A percentile compares a stretch with the other conserved stretches of the same genome.
Conservation (phyloP, 768 basidiomycete genomes). For the Amanita polypyramis region DNA sequence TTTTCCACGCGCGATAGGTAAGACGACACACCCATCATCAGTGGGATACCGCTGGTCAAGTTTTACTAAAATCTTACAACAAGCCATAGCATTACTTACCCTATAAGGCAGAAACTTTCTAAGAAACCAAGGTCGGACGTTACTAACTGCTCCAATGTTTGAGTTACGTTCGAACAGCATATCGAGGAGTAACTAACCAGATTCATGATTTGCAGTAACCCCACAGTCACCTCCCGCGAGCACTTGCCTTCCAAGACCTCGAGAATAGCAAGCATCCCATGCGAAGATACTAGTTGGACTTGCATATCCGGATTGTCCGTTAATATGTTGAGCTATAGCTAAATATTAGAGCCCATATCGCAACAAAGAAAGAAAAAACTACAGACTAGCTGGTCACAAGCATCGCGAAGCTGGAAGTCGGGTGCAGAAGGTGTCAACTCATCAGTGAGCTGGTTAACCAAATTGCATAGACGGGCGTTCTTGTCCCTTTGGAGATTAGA, state of each 20-base stretch:
- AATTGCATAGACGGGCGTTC: slow-evolving; percentile 74
- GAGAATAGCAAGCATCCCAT: slow-evolving; percentile 91
- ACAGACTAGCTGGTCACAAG: slow-evolving; percentile 80
- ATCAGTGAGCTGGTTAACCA: slow-evolving; percentile 80
- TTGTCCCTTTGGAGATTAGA: slow-evolving; percentile 91
- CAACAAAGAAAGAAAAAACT: background rate
- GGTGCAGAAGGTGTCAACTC: slow-evolving; percentile 73
- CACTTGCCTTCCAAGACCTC: slow-evolving; percentile 87
- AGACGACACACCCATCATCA: slow-evolving; percentile 69
- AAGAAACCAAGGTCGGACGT: slow-evolving; percentile 72
- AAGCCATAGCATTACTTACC: slow-evolving; percentile 28
- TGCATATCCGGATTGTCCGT: slow-evolving; percentile 80
- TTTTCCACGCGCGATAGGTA: background rate
- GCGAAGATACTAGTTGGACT: slow-evolving; percentile 77
- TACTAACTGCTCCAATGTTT: slow-evolving; percentile 35
- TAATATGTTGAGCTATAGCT: slow-evolving; percentile 59
- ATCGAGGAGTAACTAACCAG: slow-evolving; percentile 40
- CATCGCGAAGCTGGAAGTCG: slow-evolving; percentile 74
- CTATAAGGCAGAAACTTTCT: slow-evolving; percentile 92
- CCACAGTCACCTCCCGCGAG: slow-evolving; percentile 77
- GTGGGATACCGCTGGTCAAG: slow-evolving; percentile 71
- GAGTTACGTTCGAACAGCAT: slow-evolving; percentile 23
- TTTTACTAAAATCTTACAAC: slow-evolving; percentile 7
- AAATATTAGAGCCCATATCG: slow-evolving; percentile 4
- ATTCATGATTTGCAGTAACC: slow-evolving; percentile 83